These are phyloP conservation scores for Sphagnum magellanicum DNA, from an alignment of 228 moss, liverwort and hornwort species.

Conservation along the genomic window DNA sequence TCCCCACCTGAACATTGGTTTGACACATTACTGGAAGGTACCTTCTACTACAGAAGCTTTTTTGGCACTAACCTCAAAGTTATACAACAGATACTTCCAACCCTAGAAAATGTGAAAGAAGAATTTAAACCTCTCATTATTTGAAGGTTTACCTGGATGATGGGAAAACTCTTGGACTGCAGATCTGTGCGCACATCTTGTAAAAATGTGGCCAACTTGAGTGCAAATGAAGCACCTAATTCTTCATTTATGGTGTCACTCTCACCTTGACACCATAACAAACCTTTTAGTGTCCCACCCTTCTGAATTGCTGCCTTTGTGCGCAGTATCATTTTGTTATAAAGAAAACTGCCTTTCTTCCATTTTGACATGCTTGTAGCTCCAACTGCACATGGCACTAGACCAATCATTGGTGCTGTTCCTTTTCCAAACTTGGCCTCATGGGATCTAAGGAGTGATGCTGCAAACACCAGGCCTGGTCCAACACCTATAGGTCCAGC, in stretches of 20 bases:
- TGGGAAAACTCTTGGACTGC: constrained; percentile 29
- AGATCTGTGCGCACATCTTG: constrained; percentile 53
- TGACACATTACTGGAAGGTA: too few species aligned
- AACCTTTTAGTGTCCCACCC: constrained; percentile 41
- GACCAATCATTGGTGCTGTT: constrained; percentile 26
- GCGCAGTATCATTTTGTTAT: constrained; percentile 51
- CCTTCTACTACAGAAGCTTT: too few species aligned
- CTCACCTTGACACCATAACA: constrained; percentile 83
- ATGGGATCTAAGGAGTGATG: constrained; percentile 36
- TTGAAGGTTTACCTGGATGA: constrained; percentile 41
- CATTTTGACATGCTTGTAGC: constrained; percentile 59
- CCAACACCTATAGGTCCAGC: constrained; percentile 30
- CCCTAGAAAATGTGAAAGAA: too few species aligned
- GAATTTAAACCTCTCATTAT: too few species aligned
- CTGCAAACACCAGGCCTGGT: constrained; percentile 69
- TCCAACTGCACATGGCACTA: constrained; percentile 77
- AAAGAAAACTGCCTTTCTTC: constrained; percentile 42
- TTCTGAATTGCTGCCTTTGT: constrained; percentile 30
- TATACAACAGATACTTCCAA: too few species aligned
- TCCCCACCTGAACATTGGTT: constrained; percentile 38
- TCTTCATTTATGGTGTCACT: constrained; percentile 37
- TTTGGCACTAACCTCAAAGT: too few species aligned
- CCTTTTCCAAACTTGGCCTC: constrained; percentile 22
- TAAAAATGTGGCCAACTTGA: constrained; percentile 40
- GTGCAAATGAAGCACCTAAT: constrained; percentile 24